Base-by-base conservation (phyloP, 169 alveolate genomes). In the Cryptosporidium baileyi region DNA sequence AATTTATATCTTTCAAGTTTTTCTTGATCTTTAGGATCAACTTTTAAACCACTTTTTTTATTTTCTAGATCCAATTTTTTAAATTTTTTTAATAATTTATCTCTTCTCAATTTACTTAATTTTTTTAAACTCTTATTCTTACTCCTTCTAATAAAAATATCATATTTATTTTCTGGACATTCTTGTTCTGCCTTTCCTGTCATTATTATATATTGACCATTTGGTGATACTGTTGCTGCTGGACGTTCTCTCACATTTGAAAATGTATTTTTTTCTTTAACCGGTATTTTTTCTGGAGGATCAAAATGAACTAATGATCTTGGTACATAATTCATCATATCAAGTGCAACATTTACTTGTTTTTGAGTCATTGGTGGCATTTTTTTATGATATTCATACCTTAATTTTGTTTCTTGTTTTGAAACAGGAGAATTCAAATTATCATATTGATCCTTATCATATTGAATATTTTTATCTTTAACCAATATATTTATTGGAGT, bases 211-310 rank as follows among this genome's bases (percentile, higher is more conserved):
- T 74, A 74, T 1, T 49, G 52, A 8, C 85, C 85, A 74, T 22
- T 74, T 36, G 85, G 85, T n/a, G 85, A 74, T 32, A 74, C 52
- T 0, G 85, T 74, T 19, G 85, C 85, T 24, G 85, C 65, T 38
- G 85, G 85, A n/a, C 85, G 22, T n/a, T 74, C 85, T 26, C 85
- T 74, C 1, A 74, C 22, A 6, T 36, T 40, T 19, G 38, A 61
- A 36, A 74, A 57, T 40, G 85, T 54, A 15, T 74, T 74, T 36
- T 36, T 54, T 54, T 74, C 85, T 26, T 19, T 51, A 24, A 41
- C 85, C 7, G 65, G 85, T 19, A 54, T 34, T 43, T 74, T 52
- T 1, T 54, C 59, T 11, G 54, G 5, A 0, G 49, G 11, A 6
- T 74, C 85, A 54, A 74, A 74, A 15, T 74, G 85, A 11, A 74